Evolutionary conservation across 352 stramenopile genomes (phyloP), one percentile per base, ranked within the genome.

Genomic region (Phytophthora ohioensis): DNA sequence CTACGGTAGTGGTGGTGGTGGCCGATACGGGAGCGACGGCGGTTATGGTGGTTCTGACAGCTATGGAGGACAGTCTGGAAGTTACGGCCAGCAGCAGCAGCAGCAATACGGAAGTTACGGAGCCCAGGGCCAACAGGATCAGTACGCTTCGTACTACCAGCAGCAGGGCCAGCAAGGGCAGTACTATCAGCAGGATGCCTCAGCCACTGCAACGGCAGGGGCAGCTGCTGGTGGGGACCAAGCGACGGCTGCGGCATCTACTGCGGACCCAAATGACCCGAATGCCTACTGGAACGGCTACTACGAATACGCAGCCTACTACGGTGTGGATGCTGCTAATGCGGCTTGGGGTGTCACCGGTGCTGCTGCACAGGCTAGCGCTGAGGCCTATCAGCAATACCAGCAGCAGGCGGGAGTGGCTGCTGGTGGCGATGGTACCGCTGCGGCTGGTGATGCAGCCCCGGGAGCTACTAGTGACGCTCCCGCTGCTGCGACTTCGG

Each of bases 231-330:
- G 30, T 55, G 63, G 71, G 0, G 73, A 75, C 5, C 71, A 72
- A 48, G 12, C 60, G 9, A 39, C 77, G 5, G 42, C 74, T 34
- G 64, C 75, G 3, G 59, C 69, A 15, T 60, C 84, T 5, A 75
- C 82, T 36, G 79, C 80, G 8, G 89, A 96, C 36, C 87, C 89
- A 41, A 96, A 95, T 57, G 90, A 96, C 57, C 89, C 87, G 53
- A 95, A 96, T 64, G 85, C 89, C 3, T 96, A 95, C 64, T 96
- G 90, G 90, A 95, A 95, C 35, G 90, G 90, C 12, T 96, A 91
- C 62, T 95, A 96, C 73, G 90, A 95, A 60, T 96, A 96, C 55
- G 90, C 90, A 15, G 90, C 88, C 5, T 96, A 96, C 71, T 96
- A 96, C 46, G 90, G 90, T 6, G 83, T 95, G 48, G 88, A 96